Evolutionary conservation across 768 basidiomycete species (phyloP), one percentile per base, ranked within the genome.

Genomic region (Dictyophora rubrovolvata): DNA sequence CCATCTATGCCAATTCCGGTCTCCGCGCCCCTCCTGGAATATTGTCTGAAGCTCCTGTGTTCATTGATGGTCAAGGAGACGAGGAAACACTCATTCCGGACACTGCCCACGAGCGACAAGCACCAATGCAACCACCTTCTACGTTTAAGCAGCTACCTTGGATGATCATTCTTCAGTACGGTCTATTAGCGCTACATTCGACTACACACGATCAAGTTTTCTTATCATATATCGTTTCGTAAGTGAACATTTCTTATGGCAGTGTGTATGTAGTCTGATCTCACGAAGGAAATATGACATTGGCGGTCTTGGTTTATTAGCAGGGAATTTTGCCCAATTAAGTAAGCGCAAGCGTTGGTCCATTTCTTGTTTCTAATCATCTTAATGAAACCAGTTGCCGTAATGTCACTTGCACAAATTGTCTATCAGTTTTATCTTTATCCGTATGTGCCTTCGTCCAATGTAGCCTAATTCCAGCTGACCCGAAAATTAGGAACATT

Each of bases 361-460:
- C 47, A 11, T 18, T 51, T n/a, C 18, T 42, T 9, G 16, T 18
- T 48, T 16, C 42, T 14, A 9, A 17, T 23, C 17, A 48, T 47
- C 18, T 36, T 20, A 50, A 64, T 28, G 63, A 20, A n/a, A 53
- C 63, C 63, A 92, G 89, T 89, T 68, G 90, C 89, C 6, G 65
- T 95, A 58, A 95, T 96, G 93, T 94, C 91, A 70, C 77, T 93
- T n/a, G 89, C 85, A 61, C 93, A 94, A 70, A 88, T 96, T 54
- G 83, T 85, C 37, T 95, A 93, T 68, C 93, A 93, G 66, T 93
- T 92, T 68, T 84, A 90, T 67, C 78, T 91, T 36, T 93, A 93
- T 76, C 89, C 89, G 87, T 92, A 67, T 71, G 89, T 77, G 5
- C 16, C 46, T 18, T 33, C 14, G 55, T 49, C 23, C 35, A 12